Conservation (phyloP, 345 rosid species). For the Syzygium oleosum region DNA sequence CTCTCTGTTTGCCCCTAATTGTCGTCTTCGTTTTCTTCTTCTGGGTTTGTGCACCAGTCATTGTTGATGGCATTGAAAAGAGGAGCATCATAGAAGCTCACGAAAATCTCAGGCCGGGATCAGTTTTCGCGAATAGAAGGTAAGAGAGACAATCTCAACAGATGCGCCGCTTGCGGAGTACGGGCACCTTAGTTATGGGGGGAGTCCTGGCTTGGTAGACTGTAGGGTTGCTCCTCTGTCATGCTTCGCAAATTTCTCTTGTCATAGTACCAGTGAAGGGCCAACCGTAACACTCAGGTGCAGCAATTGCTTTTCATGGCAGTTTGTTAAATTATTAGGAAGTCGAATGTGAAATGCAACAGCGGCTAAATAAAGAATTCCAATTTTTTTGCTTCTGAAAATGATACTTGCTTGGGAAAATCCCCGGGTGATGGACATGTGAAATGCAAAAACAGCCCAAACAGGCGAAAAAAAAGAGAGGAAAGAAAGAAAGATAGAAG, state of each 20-base stretch:
- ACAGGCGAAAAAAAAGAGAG: too few species aligned
- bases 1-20: too few species aligned
- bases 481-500: too few species aligned
- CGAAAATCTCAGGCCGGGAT: slow-evolving; percentile 81
- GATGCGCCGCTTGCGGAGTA: slow-evolving; percentile 26
- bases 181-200: slow-evolving; percentile 41
- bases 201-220: slow-evolving; percentile 62
- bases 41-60: slow-evolving; percentile 93
- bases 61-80: slow-evolving; percentile 93
- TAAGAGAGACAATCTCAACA: slow-evolving; percentile 10
- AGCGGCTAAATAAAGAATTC: too few species aligned
- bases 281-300: slow-evolving; percentile 76
- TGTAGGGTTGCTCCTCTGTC: slow-evolving; percentile 39
- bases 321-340: slow-evolving; percentile 23
- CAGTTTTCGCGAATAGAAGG: slow-evolving; percentile 67
- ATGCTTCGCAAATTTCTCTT: slow-evolving; percentile 40
- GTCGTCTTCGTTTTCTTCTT: slow-evolving; percentile 17
- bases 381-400: too few species aligned
- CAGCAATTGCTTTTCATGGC: slow-evolving; percentile 74
- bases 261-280: slow-evolving; percentile 60
- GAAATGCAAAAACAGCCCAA: too few species aligned
- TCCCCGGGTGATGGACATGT: too few species aligned
- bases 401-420: too few species aligned
- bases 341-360: too few species aligned
- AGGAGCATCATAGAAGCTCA: slow-evolving; percentile 75